Percentiles rank a stretch among this genome's conserved stretches.
phyloP scores from a whole-genome alignment of 139 green algal genomes.

The Auxenochlorella pyrenoidosa region DNA sequence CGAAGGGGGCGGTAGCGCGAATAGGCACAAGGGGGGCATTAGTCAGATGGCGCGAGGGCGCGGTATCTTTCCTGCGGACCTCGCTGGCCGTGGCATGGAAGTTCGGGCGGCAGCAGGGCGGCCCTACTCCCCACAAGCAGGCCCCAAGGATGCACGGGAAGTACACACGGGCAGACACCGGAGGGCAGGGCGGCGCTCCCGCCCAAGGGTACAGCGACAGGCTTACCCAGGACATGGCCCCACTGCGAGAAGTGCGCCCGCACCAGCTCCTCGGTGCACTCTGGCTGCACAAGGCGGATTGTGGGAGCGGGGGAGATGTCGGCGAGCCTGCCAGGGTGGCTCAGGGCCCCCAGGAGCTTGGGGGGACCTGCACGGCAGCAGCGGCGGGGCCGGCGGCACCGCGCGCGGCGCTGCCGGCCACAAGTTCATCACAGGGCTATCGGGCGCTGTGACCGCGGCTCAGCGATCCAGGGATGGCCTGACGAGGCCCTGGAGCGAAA shows the following conservation, averaged over 20 bases:
- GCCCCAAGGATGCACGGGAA: too few species aligned
- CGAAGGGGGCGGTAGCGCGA: too few species aligned
- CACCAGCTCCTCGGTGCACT: constrained; percentile 51
- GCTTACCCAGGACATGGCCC: constrained; percentile 40
- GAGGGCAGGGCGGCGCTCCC: too few species aligned
- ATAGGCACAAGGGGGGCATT: not conserved
- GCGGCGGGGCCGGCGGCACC: not conserved
- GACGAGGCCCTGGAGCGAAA: not conserved
- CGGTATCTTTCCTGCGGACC: too few species aligned
- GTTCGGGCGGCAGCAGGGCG: not conserved
- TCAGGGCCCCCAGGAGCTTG: not conserved
- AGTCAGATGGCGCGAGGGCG: not conserved
- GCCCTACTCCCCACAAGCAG: too few species aligned
- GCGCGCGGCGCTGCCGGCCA: not conserved
- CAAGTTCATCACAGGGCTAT: not conserved
- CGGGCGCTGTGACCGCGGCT: not conserved
- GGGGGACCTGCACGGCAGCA: not conserved
- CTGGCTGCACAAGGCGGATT: not conserved
- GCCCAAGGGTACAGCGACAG: too few species aligned
- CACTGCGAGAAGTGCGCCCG: constrained; percentile 52
- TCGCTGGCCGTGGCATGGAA: not conserved
- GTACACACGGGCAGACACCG: too few species aligned
- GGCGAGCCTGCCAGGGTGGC: too few species aligned
- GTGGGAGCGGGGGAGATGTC: not conserved
- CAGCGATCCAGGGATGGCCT: not conserved